A percentile compares a stretch with the other conserved stretches of the same genome.
phyloP scores from a whole-genome alignment of 768 basidiomycete species.

The Mycena haematopus region DNA sequence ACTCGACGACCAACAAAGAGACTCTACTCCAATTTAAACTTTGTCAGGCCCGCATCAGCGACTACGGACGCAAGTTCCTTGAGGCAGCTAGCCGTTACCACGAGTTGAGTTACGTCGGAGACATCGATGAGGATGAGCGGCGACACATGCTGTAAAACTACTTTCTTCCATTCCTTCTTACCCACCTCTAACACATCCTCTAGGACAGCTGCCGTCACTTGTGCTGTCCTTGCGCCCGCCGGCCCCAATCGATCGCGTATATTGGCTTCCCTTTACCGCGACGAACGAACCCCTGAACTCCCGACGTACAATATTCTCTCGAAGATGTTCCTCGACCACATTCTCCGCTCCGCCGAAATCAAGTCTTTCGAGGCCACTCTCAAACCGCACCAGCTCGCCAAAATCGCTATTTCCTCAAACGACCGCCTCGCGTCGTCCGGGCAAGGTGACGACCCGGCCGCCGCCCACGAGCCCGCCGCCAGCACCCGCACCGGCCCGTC shows the following conservation, averaged over 20 bases:
- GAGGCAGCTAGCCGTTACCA: slow-evolving; percentile 96
- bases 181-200: slow-evolving; percentile 17
- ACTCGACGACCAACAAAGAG: slow-evolving; percentile 79
- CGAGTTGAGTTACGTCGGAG: slow-evolving; percentile 88
- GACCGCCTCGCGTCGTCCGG: slow-evolving; percentile 77
- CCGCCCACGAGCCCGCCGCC: slow-evolving; percentile 56
- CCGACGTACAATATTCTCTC: slow-evolving; percentile 88
- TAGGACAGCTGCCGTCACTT: slow-evolving; percentile 91
- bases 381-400: slow-evolving; percentile 94
- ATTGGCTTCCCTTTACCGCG: slow-evolving; percentile 90
- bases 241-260: slow-evolving; percentile 95
- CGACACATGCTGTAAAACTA: slow-evolving; percentile 82
- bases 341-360: slow-evolving; percentile 88
- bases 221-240: slow-evolving; percentile 95
- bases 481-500: slow-evolving; percentile 91
- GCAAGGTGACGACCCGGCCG: slow-evolving; percentile 57
- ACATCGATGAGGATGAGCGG: slow-evolving; percentile 94
- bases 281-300: slow-evolving; percentile 85
- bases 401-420: slow-evolving; percentile 83
- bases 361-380: slow-evolving; percentile 88
- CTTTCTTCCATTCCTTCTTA: slow-evolving; percentile 11
- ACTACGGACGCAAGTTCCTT: slow-evolving; percentile 89
- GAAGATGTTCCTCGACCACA: slow-evolving; percentile 99
- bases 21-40: slow-evolving; percentile 87
- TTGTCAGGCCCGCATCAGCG: slow-evolving; percentile 93